Conservation (phyloP, 2,329 filamentous ascomycete genomes). For the Pseudogymnoascus sp. region DNA sequence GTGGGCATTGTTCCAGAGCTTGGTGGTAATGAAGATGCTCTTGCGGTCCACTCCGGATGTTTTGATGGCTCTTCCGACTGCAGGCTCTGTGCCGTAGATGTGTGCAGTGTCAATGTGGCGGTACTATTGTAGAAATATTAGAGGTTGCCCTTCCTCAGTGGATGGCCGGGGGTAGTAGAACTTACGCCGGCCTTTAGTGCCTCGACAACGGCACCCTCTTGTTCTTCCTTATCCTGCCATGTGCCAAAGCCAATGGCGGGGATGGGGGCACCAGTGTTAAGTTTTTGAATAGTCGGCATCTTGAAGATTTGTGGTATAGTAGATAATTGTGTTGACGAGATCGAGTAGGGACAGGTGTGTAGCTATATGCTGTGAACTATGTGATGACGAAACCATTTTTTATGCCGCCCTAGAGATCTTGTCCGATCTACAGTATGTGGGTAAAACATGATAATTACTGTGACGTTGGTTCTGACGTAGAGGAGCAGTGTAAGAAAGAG, state of each 20-base stretch:
- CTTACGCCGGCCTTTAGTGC: slow-evolving; percentile 35
- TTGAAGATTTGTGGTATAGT: neutral
- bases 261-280: slow-evolving; percentile 36
- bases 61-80: slow-evolving; percentile 36
- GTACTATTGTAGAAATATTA: slow-evolving; percentile 22
- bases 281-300: slow-evolving; percentile 27
- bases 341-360: neutral
- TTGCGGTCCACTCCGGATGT: slow-evolving; percentile 32
- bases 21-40: slow-evolving; percentile 45
- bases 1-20: slow-evolving; percentile 48
- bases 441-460: neutral
- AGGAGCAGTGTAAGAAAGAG: neutral
- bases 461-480: neutral
- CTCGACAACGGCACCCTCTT: slow-evolving; percentile 34
- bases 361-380: slow-evolving; percentile 1
- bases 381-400: neutral
- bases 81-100: slow-evolving; percentile 36
- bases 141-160: neutral
- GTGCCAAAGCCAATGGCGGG: slow-evolving; percentile 36
- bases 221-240: slow-evolving; percentile 38
- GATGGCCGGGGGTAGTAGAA: neutral
- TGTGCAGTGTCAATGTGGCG: slow-evolving; percentile 42
- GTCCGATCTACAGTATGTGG: neutral
- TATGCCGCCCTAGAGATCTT: neutral
- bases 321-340: neutral